A percentile compares a stretch with the other conserved stretches of the same genome.
Evolutionary conservation across 148 eudicot genomes (phyloP).

Genomic region (Amaranthus palmeri): DNA sequence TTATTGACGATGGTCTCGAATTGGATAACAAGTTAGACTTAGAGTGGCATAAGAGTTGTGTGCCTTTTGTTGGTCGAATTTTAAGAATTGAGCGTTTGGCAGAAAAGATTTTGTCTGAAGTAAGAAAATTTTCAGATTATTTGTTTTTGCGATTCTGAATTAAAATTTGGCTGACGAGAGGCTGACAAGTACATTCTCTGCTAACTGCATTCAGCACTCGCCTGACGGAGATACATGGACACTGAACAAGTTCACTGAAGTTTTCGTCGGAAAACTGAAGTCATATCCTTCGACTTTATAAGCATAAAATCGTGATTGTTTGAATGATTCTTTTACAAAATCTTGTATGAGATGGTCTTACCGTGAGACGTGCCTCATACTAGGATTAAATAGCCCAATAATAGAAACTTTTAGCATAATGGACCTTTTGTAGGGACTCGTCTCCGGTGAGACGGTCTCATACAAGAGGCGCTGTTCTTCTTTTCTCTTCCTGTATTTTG

Average conservation of each 20-base stretch:
- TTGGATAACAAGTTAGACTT: slow-evolving; percentile 58
- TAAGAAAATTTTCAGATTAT: slow-evolving; percentile 29
- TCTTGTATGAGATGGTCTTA: not conserved
- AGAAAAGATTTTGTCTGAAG: slow-evolving; percentile 69
- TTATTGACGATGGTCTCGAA: slow-evolving; percentile 82
- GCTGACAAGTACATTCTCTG: slow-evolving; percentile 3
- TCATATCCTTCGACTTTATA: slow-evolving; percentile 69
- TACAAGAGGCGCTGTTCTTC: not conserved
- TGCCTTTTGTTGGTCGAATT: slow-evolving; percentile 74
- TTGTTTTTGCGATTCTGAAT: not conserved
- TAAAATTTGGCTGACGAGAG: not conserved
- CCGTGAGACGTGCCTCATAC: too few relatives aligned
- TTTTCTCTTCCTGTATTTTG: not conserved
- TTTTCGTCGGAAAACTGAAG: slow-evolving; percentile 49
- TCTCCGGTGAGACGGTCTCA: too few relatives aligned
- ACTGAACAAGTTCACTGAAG: slow-evolving; percentile 58
- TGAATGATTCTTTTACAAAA: too few relatives aligned
- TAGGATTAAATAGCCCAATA: too few relatives aligned
- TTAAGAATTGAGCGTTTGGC: slow-evolving; percentile 82
- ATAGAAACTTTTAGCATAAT: too few relatives aligned
- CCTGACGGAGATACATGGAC: slow-evolving; percentile 61
- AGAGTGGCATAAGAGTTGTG: slow-evolving; percentile 66
- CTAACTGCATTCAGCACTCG: slow-evolving; percentile 32
- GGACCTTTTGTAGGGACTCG: too few relatives aligned
- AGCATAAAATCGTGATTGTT: too few relatives aligned